phyloP scores from a whole-genome alignment of 2,329 filamentous ascomycete genomes.

The Lomentospora prolificans region DNA sequence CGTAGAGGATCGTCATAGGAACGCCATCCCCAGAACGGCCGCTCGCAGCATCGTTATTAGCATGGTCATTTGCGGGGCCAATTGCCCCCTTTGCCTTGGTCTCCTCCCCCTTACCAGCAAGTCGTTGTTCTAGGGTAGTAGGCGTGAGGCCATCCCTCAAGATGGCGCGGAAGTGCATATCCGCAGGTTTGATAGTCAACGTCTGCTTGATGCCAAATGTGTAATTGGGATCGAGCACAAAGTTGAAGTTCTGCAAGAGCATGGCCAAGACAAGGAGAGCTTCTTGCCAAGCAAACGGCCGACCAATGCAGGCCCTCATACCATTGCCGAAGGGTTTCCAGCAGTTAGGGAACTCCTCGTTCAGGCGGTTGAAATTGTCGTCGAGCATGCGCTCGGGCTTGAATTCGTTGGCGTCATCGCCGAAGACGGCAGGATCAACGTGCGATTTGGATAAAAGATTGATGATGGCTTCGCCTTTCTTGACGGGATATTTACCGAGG shows the following conservation, averaged over 20 bases:
- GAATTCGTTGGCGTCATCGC: conserved; percentile 55
- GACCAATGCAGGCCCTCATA: conserved; percentile 59
- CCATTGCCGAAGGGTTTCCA: conserved; percentile 73
- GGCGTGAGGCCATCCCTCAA: conserved; percentile 39
- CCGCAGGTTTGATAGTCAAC: conserved; percentile 53
- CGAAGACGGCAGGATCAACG: conserved; percentile 53
- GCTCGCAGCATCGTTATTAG: no score
- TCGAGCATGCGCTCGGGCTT: conserved; percentile 64
- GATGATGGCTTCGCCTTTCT: conserved; percentile 38
- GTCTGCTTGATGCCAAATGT: conserved; percentile 43
- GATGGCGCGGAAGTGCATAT: conserved; percentile 51
- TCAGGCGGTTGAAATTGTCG: conserved; percentile 51
- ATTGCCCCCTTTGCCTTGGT: background rate
- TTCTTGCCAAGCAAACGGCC: conserved; percentile 69
- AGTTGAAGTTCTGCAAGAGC: conserved; percentile 62
- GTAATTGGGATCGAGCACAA: conserved; percentile 53
- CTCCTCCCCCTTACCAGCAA: conserved; percentile 23
- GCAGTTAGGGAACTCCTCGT: conserved; percentile 49
- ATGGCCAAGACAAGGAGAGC: conserved; percentile 50
- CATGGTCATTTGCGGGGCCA: no score
- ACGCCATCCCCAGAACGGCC: conserved; percentile 18
- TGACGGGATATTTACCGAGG: conserved; percentile 50
- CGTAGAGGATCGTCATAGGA: conserved; percentile 58
- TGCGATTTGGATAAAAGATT: conserved; percentile 46
- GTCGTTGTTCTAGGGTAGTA: conserved; percentile 34